A percentile compares a stretch with the other conserved stretches of the same genome.
phyloP scores from a whole-genome alignment of 1,284 basidiomycete species.

The Pseudozyma hubeiensis region DNA sequence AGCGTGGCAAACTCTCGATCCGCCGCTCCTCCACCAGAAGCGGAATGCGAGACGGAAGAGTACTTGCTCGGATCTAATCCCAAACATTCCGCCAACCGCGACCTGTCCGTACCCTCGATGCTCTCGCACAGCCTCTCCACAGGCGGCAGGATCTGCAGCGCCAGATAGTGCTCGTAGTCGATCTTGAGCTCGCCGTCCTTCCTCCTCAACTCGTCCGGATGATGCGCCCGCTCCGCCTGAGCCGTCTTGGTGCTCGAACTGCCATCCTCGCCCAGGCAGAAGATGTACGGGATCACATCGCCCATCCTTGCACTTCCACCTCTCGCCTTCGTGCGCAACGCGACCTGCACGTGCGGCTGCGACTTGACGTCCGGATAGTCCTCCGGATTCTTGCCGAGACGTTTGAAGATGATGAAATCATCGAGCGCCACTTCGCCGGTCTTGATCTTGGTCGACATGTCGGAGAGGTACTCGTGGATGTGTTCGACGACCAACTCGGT shows the following conservation, averaged over 20 bases:
- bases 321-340: slow-evolving; percentile 86
- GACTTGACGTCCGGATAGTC: slow-evolving; percentile 95
- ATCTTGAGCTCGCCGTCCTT: slow-evolving; percentile 59
- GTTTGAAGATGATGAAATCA: slow-evolving; percentile 84
- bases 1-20: slow-evolving; percentile 81
- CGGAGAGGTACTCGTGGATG: slow-evolving; percentile 90
- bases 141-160: slow-evolving; percentile 91
- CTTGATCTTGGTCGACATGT: slow-evolving; percentile 81
- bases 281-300: slow-evolving; percentile 96
- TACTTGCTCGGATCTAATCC: slow-evolving; percentile 89
- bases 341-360: slow-evolving; percentile 97
- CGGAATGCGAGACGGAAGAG: slow-evolving; percentile 56
- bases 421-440: slow-evolving; percentile 83
- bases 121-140: slow-evolving; percentile 94
- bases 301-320: slow-evolving; percentile 84
- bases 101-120: slow-evolving; percentile 93
- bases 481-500: slow-evolving; percentile 89
- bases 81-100: slow-evolving; percentile 91
- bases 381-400: slow-evolving; percentile 66
- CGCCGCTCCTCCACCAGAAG: neutral
- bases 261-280: slow-evolving; percentile 84
- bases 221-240: slow-evolving; percentile 90
- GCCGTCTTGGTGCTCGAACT: slow-evolving; percentile 77
- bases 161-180: slow-evolving; percentile 86
- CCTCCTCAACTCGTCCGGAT: slow-evolving; percentile 89